phyloP scores from a whole-genome alignment of 441 rosid genomes.

The Metrosideros polymorpha region DNA sequence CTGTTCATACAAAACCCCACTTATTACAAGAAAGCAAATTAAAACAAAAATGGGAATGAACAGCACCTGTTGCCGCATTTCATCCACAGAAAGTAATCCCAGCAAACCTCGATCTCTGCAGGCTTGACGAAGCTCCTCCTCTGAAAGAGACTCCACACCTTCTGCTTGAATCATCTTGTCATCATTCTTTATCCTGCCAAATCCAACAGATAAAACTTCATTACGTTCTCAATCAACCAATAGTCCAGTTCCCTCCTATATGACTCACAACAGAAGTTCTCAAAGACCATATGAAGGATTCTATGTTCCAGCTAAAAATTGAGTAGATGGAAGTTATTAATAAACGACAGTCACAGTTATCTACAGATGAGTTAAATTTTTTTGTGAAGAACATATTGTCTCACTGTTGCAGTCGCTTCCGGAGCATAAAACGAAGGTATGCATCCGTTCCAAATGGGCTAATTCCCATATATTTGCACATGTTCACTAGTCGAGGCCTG shows the following conservation, averaged over 20 bases:
- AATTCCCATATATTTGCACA: constrained; percentile 84
- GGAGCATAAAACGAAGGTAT: constrained; percentile 66
- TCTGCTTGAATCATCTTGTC: constrained; percentile 92
- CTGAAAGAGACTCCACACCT: constrained; percentile 90
- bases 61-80: constrained; percentile 84
- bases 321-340: background rate
- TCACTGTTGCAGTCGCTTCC: constrained; percentile 58
- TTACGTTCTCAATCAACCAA: background rate
- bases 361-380: background rate
- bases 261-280: background rate
- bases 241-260: background rate
- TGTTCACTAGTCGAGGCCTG: constrained; percentile 69
- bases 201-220: background rate
- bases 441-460: constrained; percentile 77
- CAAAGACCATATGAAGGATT: background rate
- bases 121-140: constrained; percentile 86
- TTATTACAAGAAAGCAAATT: background rate
- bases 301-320: background rate
- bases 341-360: background rate
- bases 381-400: background rate
- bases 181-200: constrained; percentile 80
- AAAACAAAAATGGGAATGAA: background rate
- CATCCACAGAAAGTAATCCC: constrained; percentile 82
- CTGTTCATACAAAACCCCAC: background rate
- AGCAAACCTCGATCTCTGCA: constrained; percentile 95